Base-by-base conservation (phyloP, 169 alveolate species). In the Plasmodium gaboni region DNA sequence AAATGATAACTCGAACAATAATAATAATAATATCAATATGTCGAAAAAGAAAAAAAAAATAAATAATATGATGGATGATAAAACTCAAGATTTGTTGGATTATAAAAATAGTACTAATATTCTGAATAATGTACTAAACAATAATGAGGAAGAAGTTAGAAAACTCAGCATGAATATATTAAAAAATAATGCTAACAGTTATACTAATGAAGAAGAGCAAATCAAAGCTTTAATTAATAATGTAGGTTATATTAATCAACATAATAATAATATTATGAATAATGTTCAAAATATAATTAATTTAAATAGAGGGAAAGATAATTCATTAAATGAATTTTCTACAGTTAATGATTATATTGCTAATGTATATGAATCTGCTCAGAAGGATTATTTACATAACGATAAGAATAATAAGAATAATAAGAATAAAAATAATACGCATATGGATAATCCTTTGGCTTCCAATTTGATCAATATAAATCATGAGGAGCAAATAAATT, bases 401-500 rank as follows among this genome's bases (percentile, higher is more conserved):
- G 44, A 32, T 32, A 32, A 32, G 9, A 32, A n/a, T n/a, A n/a
- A n/a, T 46, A 57, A 22, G 9, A 73, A n/a, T 17, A 65, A 13
- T 65, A 53, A 65, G 13, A 12, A 26, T 65, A 65, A 65, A 65
- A 65, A 28, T 74, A 74, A 42, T 4, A 74, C 42, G 19, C 60
- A 46, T 32, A 6, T 17, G n/a, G 73, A 74, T 24, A 44, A 17
- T 5, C 38, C 32, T 17, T 19, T 24, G 10, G 26, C 71, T 6
- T 2, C 65, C 38, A 74, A 74, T 19, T 44, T 74, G 55, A 53
- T 74, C 7, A 74, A 74, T 60, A 74, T 74, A 32, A 74, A 60
- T 9, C 22, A 19, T 60, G 65, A 38, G 13, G 50, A 48, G 5
- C 26, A 44, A 24, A 26, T 4, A 1, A 46, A 32, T 42, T 12